Evolutionary conservation across 2,329 filamentous ascomycete genomes (phyloP).

Genomic region (Emydomyces testavorans): DNA sequence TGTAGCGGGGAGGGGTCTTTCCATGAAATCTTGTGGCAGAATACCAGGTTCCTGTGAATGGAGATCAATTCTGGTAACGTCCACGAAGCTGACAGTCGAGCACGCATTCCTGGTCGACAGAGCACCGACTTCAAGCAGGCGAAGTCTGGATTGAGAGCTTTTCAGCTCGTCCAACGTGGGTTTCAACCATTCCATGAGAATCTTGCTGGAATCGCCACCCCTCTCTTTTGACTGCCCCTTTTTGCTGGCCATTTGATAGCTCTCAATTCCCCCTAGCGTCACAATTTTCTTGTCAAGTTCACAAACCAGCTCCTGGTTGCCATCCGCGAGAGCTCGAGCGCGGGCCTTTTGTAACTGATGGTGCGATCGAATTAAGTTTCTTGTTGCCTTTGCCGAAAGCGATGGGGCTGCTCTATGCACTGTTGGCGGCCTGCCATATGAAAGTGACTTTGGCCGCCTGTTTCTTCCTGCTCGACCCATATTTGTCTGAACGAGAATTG

Average conservation of each 20-base stretch:
- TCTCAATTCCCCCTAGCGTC: constrained; percentile 46
- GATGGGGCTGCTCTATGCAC: constrained; percentile 26
- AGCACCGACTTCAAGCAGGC: constrained; percentile 79
- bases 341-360: constrained; percentile 49
- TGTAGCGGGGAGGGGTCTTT: constrained; percentile 56
- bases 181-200: constrained; percentile 49
- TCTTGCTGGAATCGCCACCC: constrained; percentile 52
- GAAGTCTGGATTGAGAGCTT: constrained; percentile 30
- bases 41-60: constrained; percentile 73
- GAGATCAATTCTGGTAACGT: constrained; percentile 75
- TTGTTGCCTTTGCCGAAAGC: constrained; percentile 47
- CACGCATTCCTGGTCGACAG: constrained; percentile 77
- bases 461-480: constrained; percentile 21
- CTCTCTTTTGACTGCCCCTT: constrained; percentile 49
- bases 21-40: constrained; percentile 85
- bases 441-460: constrained; percentile 32
- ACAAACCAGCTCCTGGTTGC: constrained; percentile 32
- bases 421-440: constrained; percentile 38
- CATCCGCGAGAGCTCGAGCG: constrained; percentile 40
- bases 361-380: constrained; percentile 48
- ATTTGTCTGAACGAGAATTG: background rate
- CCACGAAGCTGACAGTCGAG: constrained; percentile 57
- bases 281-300: constrained; percentile 42
- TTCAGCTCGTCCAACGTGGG: constrained; percentile 21
- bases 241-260: constrained; percentile 52